Percentiles rank a stretch among this genome's conserved stretches.
phyloP scores from a whole-genome alignment of 73 alveolate genomes.

The Halteria grandinella region DNA sequence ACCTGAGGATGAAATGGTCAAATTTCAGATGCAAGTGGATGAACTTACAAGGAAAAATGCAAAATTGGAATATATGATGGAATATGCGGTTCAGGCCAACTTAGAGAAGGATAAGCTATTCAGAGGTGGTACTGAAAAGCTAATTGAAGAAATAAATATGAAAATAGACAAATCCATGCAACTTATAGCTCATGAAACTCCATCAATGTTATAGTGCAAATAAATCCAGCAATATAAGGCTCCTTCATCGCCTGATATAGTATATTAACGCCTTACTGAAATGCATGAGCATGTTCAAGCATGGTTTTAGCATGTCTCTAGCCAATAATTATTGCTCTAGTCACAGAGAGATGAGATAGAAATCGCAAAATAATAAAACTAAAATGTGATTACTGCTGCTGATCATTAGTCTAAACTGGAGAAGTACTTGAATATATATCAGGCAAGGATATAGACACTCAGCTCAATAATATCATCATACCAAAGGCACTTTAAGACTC shows the following conservation, averaged over 20 bases:
- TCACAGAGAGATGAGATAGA: slow-evolving; percentile 15
- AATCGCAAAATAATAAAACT: slow-evolving; percentile 27
- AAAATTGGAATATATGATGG: slow-evolving; percentile 28
- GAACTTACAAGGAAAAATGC: slow-evolving; percentile 22
- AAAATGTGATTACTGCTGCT: slow-evolving; percentile 1
- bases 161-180: not conserved
- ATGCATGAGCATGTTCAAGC: not conserved
- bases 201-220: not conserved
- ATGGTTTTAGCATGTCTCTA: slow-evolving; percentile 1
- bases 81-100: not conserved
- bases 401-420: slow-evolving; percentile 45
- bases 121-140: slow-evolving; percentile 49
- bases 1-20: slow-evolving; percentile 44
- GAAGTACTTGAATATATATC: slow-evolving; percentile 30
- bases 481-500: slow-evolving; percentile 40
- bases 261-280: slow-evolving; percentile 2
- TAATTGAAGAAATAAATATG: slow-evolving; percentile 3
- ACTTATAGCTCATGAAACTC: not conserved
- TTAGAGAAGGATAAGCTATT: slow-evolving; percentile 39
- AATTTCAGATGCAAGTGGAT: slow-evolving; percentile 19
- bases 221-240: not conserved
- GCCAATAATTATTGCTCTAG: not conserved
- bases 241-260: slow-evolving; percentile 12
- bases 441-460: slow-evolving; percentile 44
- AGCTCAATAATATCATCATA: slow-evolving; percentile 38